Evolutionary conservation across 306 rosid genomes (phyloP), one percentile per base, ranked within the genome.

Genomic region (apple (Malus domestica)): DNA sequence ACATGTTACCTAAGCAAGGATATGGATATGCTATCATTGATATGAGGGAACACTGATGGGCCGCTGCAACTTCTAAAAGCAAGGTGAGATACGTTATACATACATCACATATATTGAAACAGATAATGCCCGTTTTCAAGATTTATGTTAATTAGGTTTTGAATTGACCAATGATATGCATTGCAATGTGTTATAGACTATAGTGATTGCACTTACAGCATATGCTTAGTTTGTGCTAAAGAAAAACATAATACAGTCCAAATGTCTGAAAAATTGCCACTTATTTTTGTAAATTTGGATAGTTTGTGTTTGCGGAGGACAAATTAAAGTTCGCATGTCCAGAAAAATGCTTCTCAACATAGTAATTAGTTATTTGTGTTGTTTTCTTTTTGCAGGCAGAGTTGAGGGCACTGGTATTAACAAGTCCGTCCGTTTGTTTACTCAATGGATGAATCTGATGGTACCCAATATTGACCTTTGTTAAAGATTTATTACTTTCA

Each of bases 11-110:
- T 15, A 4, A 27, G 11, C 16, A 40, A 19, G 60, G 68, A 60
- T 3, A 22, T 73, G 23, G 33, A 60, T 42, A 73, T 73, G 70
- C 78, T 62, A 45, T 45, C 60, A 74, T 62, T 44, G 60, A 20
- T 44, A 42, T 38, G 32, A 45, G 70, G 78, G 78, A 73, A 73
- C 77, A 73, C 1, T 18, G 68, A 73, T 59, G 46, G 32, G 61
- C 78, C 30, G 69, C 63, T 74, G 32, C 32, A 54, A 29, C 69
- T 22, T 60, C 59, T 60, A 11, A 33, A 74, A 62, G 70, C 49
- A 29, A 73, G 70, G 70, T 74, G 30, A 62, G 77, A 14, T 49
- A 49, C 3, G 15, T 15, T 46, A 73, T 16, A 40, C 55, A 2
- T 60, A 22, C 33, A 59, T 19, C 66, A 55, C 9, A 35, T 33